Conservation (phyloP, 805 yeast genomes). For the Wickerhamomyces bisporus region DNA sequence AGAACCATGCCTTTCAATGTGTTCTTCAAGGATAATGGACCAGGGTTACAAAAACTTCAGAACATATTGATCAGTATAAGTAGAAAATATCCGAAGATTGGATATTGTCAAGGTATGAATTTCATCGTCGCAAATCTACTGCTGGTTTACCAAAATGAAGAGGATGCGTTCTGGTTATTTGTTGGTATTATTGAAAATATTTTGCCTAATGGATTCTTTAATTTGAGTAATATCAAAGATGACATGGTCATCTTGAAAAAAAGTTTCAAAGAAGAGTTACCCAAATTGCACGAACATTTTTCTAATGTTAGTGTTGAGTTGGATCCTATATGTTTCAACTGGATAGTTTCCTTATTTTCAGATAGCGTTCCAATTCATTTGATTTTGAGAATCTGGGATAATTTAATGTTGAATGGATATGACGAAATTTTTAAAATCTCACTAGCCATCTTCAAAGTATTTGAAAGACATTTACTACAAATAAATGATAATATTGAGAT, state of each 20-base stretch:
- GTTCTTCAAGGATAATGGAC: slow-evolving; percentile 49
- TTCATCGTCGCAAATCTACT: slow-evolving; percentile 49
- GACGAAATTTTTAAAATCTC: slow-evolving; percentile 31
- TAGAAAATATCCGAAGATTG: slow-evolving; percentile 40
- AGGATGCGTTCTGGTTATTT: slow-evolving; percentile 51
- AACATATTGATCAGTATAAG: slow-evolving; percentile 46
- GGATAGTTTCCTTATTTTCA: slow-evolving; percentile 54
- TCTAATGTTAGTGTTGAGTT: slow-evolving; percentile 33
- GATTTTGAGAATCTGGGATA: slow-evolving; percentile 49
- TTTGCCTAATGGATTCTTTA: slow-evolving; percentile 39
- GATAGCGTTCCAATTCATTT: slow-evolving; percentile 46
- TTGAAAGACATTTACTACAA: slow-evolving; percentile 28
- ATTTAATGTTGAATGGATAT: slow-evolving; percentile 36
- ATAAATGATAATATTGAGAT: slow-evolving; percentile 27
- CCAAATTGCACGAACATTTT: slow-evolving; percentile 35
- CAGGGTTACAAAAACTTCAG: slow-evolving; percentile 43
- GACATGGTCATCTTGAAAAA: slow-evolving; percentile 35
- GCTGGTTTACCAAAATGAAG: slow-evolving; percentile 39
- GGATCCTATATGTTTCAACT: slow-evolving; percentile 46
- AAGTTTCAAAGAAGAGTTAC: slow-evolving; percentile 33
- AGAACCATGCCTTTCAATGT: slow-evolving; percentile 52
- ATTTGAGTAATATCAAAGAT: slow-evolving; percentile 30
- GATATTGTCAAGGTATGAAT: slow-evolving; percentile 61
- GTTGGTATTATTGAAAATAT: slow-evolving; percentile 44
- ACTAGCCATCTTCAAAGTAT: slow-evolving; percentile 32